Evolutionary conservation across 495 filamentous ascomycete species (phyloP).

Genomic region (Podospora bellae-mahoneyi): DNA sequence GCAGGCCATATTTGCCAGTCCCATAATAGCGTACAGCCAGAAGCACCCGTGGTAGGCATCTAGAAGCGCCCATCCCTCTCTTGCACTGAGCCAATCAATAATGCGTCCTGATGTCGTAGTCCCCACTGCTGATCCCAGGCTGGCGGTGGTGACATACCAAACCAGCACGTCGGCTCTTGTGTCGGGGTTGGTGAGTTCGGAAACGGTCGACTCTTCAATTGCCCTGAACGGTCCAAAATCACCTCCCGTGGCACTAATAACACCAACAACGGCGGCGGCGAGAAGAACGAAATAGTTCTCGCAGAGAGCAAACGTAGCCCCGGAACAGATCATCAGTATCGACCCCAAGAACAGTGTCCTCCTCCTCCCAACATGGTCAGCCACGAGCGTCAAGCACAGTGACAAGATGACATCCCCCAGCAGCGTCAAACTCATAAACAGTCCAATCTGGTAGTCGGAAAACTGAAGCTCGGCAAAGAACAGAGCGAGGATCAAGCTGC

Average conservation of each 20-base stretch:
- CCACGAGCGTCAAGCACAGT: constrained; percentile 70
- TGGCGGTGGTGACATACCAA: constrained; percentile 66
- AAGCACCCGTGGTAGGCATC: constrained; percentile 42
- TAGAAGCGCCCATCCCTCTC: constrained; percentile 33
- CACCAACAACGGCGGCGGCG: constrained; percentile 70
- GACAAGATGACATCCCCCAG: constrained; percentile 75
- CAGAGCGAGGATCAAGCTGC: constrained; percentile 41
- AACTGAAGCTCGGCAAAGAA: constrained; percentile 59
- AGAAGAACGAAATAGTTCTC: constrained; percentile 74
- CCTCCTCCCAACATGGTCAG: constrained; percentile 69
- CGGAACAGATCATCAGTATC: constrained; percentile 63
- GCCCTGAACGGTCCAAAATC: constrained; percentile 83
- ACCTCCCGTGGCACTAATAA: constrained; percentile 74
- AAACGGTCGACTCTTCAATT: constrained; percentile 75
- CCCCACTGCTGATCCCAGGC: constrained; percentile 32
- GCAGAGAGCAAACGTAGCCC: constrained; percentile 62
- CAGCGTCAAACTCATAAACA: constrained; percentile 87
- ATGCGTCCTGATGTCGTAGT: constrained; percentile 39
- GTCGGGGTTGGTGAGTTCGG: constrained; percentile 63
- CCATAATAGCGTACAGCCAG: constrained; percentile 38
- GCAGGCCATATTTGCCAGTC: constrained; percentile 33
- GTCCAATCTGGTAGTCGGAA: constrained; percentile 65
- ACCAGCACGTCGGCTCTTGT: constrained; percentile 71
- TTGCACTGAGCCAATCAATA: constrained; percentile 32
- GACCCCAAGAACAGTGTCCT: constrained; percentile 64